These are phyloP conservation scores for Blastobotrys robertii DNA, from an alignment of 805 yeast species.

Conservation along the genomic window DNA sequence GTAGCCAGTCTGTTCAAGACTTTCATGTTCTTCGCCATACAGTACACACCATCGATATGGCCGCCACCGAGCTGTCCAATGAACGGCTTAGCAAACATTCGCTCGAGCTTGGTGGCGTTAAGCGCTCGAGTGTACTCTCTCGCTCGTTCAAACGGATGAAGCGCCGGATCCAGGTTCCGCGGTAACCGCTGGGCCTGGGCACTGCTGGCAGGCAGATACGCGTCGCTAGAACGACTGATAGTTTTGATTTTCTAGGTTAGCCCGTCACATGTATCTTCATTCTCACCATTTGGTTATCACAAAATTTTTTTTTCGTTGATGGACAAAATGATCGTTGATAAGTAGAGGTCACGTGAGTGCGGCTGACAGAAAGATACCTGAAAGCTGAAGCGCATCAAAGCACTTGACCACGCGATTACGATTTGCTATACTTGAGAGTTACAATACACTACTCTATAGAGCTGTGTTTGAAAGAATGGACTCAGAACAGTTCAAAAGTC, in stretches of 20 bases:
- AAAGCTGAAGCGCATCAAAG: no score
- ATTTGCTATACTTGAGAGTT: no score
- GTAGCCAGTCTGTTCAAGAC: conserved; percentile 70
- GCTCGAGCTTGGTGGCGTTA: conserved; percentile 88
- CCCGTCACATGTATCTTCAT: background rate
- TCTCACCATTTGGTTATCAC: conserved; percentile 9
- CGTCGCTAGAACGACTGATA: conserved; percentile 79
- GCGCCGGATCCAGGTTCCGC: conserved; percentile 82
- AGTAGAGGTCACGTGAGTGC: background rate
- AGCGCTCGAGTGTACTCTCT: conserved; percentile 92
- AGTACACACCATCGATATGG: conserved; percentile 89
- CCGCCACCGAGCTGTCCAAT: conserved; percentile 92
- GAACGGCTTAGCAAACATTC: conserved; percentile 97
- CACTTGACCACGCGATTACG: no score
- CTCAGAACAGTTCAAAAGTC: no score
- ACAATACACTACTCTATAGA: no score
- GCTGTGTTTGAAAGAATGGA: no score
- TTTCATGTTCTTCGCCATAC: conserved; percentile 68
- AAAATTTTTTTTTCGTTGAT: background rate
- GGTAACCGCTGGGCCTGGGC: conserved; percentile 83
- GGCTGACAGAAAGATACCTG: no score
- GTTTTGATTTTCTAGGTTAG: conserved; percentile 64
- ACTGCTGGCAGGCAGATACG: conserved; percentile 84
- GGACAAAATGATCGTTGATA: background rate
- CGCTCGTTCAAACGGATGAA: conserved; percentile 96